Percentiles rank a stretch among this genome's conserved stretches.
Evolutionary conservation across 139 green algal species (phyloP).

Genomic region (Tetradesmus obliquus): DNA sequence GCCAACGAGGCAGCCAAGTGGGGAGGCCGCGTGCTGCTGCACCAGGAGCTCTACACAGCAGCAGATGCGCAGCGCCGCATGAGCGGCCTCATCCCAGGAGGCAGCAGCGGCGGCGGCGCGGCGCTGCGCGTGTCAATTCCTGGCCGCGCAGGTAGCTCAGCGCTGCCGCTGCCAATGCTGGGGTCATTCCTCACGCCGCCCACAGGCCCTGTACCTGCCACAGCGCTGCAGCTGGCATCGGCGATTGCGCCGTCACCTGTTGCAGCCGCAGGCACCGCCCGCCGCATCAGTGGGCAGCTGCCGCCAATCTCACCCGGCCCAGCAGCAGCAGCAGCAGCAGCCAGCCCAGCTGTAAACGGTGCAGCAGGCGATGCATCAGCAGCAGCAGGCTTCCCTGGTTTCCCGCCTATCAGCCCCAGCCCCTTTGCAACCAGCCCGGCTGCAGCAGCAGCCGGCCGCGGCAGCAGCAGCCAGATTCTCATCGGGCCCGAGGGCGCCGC

Average conservation of each 20-base stretch:
- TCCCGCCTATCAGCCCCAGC: constrained; percentile 1
- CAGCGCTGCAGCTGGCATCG: constrained; percentile 20
- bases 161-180: constrained; percentile 7
- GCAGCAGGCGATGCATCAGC: background rate
- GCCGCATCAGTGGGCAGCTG: background rate
- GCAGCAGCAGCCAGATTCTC: constrained; percentile 15
- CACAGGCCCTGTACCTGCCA: background rate
- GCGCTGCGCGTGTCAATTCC: background rate
- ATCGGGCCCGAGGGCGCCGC: constrained; percentile 3
- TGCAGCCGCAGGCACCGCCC: constrained; percentile 1
- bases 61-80: background rate
- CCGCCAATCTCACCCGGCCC: background rate
- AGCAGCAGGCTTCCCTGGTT: constrained; percentile 26
- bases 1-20: constrained; percentile 70
- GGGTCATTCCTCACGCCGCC: constrained; percentile 41
- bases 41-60: constrained; percentile 66
- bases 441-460: background rate
- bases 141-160: background rate
- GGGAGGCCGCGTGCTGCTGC: constrained; percentile 80
- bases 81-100: background rate
- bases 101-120: background rate
- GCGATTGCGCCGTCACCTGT: background rate
- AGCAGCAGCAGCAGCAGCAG: background rate
- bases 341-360: background rate
- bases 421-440: background rate